Percentiles rank a stretch among this genome's conserved stretches.
Evolutionary conservation across 1,139 yeast species (phyloP).

Genomic region (Diutina sp.): DNA sequence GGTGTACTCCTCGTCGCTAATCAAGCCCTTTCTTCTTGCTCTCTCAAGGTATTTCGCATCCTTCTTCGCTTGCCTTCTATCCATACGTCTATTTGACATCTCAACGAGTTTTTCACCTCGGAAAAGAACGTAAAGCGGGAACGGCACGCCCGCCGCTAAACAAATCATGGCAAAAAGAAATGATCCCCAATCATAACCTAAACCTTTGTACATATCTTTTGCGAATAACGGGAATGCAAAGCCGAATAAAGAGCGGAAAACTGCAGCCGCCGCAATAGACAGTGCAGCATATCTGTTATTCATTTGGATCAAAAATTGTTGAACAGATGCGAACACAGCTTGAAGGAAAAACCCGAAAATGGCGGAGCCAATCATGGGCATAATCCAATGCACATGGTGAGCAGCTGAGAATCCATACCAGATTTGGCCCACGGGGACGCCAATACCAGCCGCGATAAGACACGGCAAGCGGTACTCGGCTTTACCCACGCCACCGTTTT

Average conservation of each 20-base stretch:
- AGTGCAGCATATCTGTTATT: constrained; percentile 31
- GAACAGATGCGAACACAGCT: constrained; percentile 31
- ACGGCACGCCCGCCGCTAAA: constrained; percentile 27
- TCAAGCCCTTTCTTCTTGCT: background rate
- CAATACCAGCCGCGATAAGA: constrained; percentile 20
- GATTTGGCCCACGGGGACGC: constrained; percentile 26
- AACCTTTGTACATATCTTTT: constrained; percentile 20
- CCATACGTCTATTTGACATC: constrained; percentile 20
- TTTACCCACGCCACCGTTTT: constrained; percentile 23
- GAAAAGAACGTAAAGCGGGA: constrained; percentile 19
- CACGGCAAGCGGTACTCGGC: constrained; percentile 34
- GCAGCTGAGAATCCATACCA: constrained; percentile 38
- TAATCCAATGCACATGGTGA: constrained; percentile 29
- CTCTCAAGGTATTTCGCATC: constrained; percentile 8
- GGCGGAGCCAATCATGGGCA: constrained; percentile 29
- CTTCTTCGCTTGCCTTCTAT: constrained; percentile 17
- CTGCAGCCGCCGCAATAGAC: constrained; percentile 35
- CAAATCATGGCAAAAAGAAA: constrained; percentile 31
- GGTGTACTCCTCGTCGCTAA: background rate
- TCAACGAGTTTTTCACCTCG: constrained; percentile 25
- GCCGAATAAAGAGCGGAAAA: constrained; percentile 30
- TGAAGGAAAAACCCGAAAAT: constrained; percentile 32
- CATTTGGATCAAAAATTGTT: constrained; percentile 33
- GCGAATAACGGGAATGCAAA: constrained; percentile 33
- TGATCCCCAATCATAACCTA: constrained; percentile 36